Base-by-base conservation (phyloP, 306 rosid species). In the Morella rubra region DNA sequence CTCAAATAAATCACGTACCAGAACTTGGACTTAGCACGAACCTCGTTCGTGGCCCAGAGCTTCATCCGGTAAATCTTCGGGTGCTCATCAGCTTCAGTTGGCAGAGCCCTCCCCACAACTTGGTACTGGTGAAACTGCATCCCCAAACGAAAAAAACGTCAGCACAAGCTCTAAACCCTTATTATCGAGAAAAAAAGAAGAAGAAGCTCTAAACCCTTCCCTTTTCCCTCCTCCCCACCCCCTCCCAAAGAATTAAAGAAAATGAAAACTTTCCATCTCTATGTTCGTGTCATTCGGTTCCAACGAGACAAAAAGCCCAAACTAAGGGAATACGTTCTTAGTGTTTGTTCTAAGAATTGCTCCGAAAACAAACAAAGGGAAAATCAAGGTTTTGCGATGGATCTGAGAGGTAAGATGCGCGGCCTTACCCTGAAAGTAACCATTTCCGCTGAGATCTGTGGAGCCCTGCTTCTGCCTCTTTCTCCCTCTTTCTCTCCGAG, bases 21-120 rank as follows among this genome's bases (percentile, higher is more conserved):
- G 74, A 93, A 93, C 81, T 93, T 93, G 37, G 98, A 93, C 85
- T 93, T 93, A 69, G 98, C 98, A 72, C 98, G 96, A 83, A 93
- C 98, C 80, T 91, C 98, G 42, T 93, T 93, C 70, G 98, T 93
- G 10, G 96, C 96, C 98, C 98, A 93, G 14, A 93, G 93, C 83
- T 93, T 93, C 98, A 93, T 93, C 19, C 98, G 90, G 80, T 91
- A 93, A 59, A 93, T 93, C 90, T 90, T 93, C 0, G 98, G 98
- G 58, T 88, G 94, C 61, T 86, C 79, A 81, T 91, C 98, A 0
- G 91, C 1, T 41, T 89, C 96, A 8, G 96, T 79, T 3, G 98
- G 98, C 58, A 93, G 90, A 79, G 91, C 96, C 80, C 98, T 88
- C 19, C 98, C 98, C 41, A 93, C 98, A 0, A 93, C 98, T 82